Evolutionary conservation across 106 monocot species (phyloP).

Genomic region (Platanthera guangdongensis): DNA sequence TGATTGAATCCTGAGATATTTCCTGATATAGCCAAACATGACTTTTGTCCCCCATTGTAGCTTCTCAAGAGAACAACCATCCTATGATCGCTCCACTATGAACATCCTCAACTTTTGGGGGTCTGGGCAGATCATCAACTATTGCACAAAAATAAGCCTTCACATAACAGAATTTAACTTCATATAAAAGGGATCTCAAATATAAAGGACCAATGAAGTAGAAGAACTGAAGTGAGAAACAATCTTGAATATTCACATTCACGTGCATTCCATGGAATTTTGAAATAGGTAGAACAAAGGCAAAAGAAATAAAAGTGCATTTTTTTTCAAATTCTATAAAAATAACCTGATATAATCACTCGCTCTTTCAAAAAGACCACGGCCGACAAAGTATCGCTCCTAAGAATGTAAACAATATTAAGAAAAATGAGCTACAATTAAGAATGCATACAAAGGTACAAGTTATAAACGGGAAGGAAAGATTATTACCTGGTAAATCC

Average conservation of each 20-base stretch:
- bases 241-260: neutral
- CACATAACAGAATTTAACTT: no score
- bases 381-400: constrained; percentile 94
- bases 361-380: constrained; percentile 85
- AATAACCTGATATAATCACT: constrained; percentile 76
- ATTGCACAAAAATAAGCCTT: no score
- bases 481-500: constrained; percentile 75
- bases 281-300: neutral
- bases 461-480: neutral
- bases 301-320: neutral
- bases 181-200: neutral
- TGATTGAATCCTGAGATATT: no score
- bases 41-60: no score
- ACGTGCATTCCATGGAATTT: neutral
- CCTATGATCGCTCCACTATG: no score
- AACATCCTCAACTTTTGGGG: no score
- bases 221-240: neutral
- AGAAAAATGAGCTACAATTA: neutral
- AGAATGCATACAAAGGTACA: neutral
- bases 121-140: no score
- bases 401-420: constrained; percentile 14
- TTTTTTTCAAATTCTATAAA: neutral
- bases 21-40: no score
- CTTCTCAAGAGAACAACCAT: no score
- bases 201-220: neutral